Percentiles rank a stretch among this genome's conserved stretches.
phyloP scores from a whole-genome alignment of 306 rosid genomes.

The Prosopis cineraria region DNA sequence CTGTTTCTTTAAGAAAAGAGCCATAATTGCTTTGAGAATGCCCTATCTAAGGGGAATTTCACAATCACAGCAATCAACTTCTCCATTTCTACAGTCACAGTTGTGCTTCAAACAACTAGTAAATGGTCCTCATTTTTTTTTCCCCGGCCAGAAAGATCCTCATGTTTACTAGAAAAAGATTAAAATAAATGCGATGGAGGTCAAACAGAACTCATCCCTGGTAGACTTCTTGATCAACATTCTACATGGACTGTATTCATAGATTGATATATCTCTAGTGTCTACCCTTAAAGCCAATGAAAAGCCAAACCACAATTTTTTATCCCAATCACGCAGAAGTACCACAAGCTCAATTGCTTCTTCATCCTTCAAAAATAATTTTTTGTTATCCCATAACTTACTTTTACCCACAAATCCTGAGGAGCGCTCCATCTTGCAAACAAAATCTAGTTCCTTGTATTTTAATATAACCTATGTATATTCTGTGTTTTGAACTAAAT shows the following conservation, averaged over 20 bases:
- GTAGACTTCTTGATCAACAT: background rate
- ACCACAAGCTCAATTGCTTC: background rate
- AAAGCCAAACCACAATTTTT: background rate
- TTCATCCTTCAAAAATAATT: background rate
- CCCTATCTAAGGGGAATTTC: background rate
- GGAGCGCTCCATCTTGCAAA: background rate
- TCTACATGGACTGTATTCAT: background rate
- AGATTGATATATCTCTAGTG: background rate
- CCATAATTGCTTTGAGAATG: background rate
- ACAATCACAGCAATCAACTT: background rate
- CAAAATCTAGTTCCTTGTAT: background rate
- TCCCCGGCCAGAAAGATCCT: background rate
- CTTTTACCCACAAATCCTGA: background rate
- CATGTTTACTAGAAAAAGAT: background rate
- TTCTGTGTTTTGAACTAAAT: background rate
- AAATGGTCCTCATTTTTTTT: too few species aligned
- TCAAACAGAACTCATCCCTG: background rate
- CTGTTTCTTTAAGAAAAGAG: background rate
- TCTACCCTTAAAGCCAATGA: background rate
- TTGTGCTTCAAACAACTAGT: background rate
- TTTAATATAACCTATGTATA: background rate
- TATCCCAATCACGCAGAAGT: background rate
- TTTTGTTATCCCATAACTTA: background rate
- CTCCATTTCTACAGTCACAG: background rate
- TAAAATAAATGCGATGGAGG: background rate